Base-by-base conservation (phyloP, 2,329 filamentous ascomycete species). In the Nemania diffusa region DNA sequence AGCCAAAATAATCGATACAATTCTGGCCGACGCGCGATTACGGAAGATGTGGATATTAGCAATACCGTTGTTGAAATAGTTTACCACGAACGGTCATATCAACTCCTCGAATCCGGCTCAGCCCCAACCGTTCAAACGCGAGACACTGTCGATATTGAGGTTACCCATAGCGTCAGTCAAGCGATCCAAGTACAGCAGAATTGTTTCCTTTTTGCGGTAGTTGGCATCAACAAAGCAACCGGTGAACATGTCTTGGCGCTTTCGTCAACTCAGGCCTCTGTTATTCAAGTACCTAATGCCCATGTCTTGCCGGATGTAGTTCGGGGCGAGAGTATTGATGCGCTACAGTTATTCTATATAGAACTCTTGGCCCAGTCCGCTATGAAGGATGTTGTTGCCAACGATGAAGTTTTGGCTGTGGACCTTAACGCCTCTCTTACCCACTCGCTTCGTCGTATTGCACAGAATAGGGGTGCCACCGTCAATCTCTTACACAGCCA, bases 1-100 rank as follows among this genome's bases (percentile, higher is more conserved):
- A 37, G 26, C 2, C 62, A 24, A 24, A 65, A 68, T 48, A 24
- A 65, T 22, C 66, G 66, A 4, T 65, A 60, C 26, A 63, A 68
- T 29, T 60, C 56, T 17, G 56, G 50, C 22, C 61, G 61, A 20
- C 65, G 65, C 3, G 2, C n/a, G 2, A 57, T 65, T 42, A 61
- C 51, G 13, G 52, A 57, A 26, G 20, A 27, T 27, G 24, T 40
- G 1, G 44, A 24, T 13, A 26, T 51, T 51, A 17, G 24, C 5
- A 17, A 50, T 13, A 26, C 44, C 44, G 44, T 26, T 7, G 22
- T 50, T 26, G 59, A 62, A 46, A 48, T 62, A 34, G 50, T 62
- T 22, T 46, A 62, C 4, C 50, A 22, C 24, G 57, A 52, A 6
- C 27, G 17, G 11, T 59, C 57, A 42, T 56, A 22, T 34, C 51